Evolutionary conservation across 2,329 filamentous ascomycete species (phyloP), one percentile per base, ranked within the genome.

Genomic region (Basipetospora chlamydospora): DNA sequence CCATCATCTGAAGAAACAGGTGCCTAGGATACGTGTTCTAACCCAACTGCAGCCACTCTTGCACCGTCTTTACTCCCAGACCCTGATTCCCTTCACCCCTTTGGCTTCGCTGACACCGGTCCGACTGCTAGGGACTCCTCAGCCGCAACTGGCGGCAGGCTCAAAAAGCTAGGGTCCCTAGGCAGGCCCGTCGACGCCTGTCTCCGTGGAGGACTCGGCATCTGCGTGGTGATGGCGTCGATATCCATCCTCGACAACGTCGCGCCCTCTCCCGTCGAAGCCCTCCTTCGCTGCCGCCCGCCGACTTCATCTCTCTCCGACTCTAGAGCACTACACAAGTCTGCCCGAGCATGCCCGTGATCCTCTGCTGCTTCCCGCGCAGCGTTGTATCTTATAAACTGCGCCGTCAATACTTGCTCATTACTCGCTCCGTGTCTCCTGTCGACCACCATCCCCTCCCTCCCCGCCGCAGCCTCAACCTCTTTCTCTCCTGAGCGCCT

Each of bases 161-260:
- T 28, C 28, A 37, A 17, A 11, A 37, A 37, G 18, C 26, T 37
- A 2, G 28, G 35, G 13, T 37, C 35, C 12, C 35, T 26, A 3
- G 35, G 35, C n/a, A 37, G 23, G 6, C 35, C 54, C 53, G 39
- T 60, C 52, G 6, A 45, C 37, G 3, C 49, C 48, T 5, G 61
- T 56, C 4, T 50, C 38, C 40, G 49, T 45, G 9, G 49, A 47
- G 37, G 59, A 56, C 61, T 61, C 66, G 44, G 58, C 62, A 39
- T 64, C 61, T 44, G 66, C 61, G 12, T 66, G 51, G 40, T 63
- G 18, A 37, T 37, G 10, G 35, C 21, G 13, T 37, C 35, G 20
- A 37, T 37, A 13, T 37, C 35, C 35, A 37, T 37, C 10, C 35
- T 22, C 26, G 28, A 31, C 28, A 29, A 16, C 3, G 35, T 13